Base-by-base conservation (phyloP, 2,329 filamentous ascomycete species). In the Colletotrichum neosansevieriae region DNA sequence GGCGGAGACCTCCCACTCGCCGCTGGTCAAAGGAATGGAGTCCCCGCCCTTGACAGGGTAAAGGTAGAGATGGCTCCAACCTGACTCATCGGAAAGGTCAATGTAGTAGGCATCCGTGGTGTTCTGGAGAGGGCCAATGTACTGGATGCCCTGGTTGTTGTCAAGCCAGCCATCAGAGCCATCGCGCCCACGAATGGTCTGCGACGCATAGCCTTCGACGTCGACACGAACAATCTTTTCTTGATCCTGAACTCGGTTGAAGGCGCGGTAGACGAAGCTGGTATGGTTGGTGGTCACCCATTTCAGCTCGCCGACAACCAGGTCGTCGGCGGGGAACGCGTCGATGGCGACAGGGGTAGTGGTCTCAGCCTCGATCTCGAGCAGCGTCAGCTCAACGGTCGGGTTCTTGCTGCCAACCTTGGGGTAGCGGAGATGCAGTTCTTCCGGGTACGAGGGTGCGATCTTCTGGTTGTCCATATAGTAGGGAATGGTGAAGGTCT, bases 361-460 rank as follows among this genome's bases (percentile, higher is more conserved):
- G 47, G 85, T 77, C 6, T 82, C 79, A 2, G 81, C 80, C 3
- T 79, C 79, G 12, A 91, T 75, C 19, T 86, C 80, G 3, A 92
- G 78, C 1, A 92, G 74, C 61, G 87, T 87, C 70, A 92, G 82
- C 15, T 83, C 79, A 1, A 90, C 89, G 0, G 86, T 90, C 0
- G 90, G 90, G 73, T 92, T 92, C 69, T 84, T 90, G 54, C 86
- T 86, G 53, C 89, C 89, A 11, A 91, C 89, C 77, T 92, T 92
- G 49, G 90, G 90, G 71, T 92, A 92, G 12, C 89, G 83, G 54
- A 92, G 76, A 24, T 91, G 84, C 2, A 92, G 79, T 71, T 91
- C 86, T 0, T 81, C 76, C 1, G 90, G 89, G 73, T 92, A 92
- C 0, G 84, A 78, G 0, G 88, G 88, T 0, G 89, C 87, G 13